A percentile compares a stretch with the other conserved stretches of the same genome.
Evolutionary conservation across 75 land plant species (phyloP).

Genomic region (Adiantum capillusveneris): DNA sequence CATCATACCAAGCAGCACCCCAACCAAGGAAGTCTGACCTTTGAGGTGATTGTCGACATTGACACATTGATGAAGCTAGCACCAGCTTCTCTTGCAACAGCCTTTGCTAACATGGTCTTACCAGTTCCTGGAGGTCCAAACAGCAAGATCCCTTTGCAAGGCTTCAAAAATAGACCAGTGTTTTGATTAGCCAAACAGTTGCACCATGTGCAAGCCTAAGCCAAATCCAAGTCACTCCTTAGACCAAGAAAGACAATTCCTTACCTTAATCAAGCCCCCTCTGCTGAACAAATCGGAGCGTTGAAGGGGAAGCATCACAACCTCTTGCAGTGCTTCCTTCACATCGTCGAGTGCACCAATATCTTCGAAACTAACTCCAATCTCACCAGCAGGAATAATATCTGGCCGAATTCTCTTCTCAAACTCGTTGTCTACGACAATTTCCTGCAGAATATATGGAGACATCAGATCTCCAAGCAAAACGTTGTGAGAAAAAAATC

Average conservation of each 20-base stretch:
- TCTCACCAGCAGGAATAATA: too few species aligned
- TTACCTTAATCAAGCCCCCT: conserved; percentile 38
- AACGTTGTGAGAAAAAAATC: too few species aligned
- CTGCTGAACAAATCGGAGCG: conserved; percentile 41
- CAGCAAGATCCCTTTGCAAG: too few species aligned
- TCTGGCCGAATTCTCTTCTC: conserved; percentile 45
- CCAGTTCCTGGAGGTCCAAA: too few species aligned
- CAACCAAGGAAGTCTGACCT: conserved; percentile 22
- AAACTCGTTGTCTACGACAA: conserved; percentile 40
- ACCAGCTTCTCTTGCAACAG: conserved; percentile 86
- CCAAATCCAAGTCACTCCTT: too few species aligned
- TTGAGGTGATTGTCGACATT: conserved; percentile 92
- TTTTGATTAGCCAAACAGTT: too few species aligned
- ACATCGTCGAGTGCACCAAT: conserved; percentile 48
- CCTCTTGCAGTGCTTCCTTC: conserved; percentile 40
- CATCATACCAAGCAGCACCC: too few species aligned
- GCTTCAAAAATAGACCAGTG: conserved; percentile 36
- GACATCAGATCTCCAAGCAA: too few species aligned
- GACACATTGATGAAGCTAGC: conserved; percentile 92
- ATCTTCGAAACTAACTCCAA: conserved; percentile 44
- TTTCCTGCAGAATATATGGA: too few species aligned
- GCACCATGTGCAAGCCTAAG: too few species aligned
- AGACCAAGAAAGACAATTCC: background rate
- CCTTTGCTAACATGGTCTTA: conserved; percentile 91
- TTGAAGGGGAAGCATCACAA: conserved; percentile 46